Evolutionary conservation across 805 yeast species (phyloP).

Genomic region (Starmerella sirachaensis): DNA sequence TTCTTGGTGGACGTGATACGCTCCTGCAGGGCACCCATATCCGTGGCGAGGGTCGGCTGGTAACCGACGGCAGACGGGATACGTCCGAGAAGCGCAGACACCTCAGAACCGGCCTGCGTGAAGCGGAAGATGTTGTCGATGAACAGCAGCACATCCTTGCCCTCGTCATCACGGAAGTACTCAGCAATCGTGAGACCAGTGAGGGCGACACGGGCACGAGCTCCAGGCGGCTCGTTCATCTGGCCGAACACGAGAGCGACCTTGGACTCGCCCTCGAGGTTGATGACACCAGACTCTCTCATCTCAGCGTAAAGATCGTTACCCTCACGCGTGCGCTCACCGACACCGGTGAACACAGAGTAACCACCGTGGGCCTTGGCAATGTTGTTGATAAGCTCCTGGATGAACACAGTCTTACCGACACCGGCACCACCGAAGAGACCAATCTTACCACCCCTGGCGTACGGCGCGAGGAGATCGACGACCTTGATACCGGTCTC

Average conservation of each 20-base stretch:
- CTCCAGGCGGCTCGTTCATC: constrained; percentile 99
- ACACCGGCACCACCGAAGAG: constrained; percentile 99
- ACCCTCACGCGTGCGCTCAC: constrained; percentile 99
- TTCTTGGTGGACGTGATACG: constrained; percentile 99
- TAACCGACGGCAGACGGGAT: constrained; percentile 99
- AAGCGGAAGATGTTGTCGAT: constrained; percentile 99
- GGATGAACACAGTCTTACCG: constrained; percentile 99
- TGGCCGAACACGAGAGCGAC: constrained; percentile 99
- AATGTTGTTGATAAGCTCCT: constrained; percentile 98
- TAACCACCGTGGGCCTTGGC: constrained; percentile 99
- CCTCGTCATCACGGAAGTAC: constrained; percentile 99
- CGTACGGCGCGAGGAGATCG: constrained; percentile 97
- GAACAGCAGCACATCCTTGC: constrained; percentile 99
- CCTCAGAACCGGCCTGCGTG: constrained; percentile 99
- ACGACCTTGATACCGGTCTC: constrained; percentile 99
- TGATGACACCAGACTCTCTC: constrained; percentile 99
- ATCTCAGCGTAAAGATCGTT: constrained; percentile 99
- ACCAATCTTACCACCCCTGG: constrained; percentile 99
- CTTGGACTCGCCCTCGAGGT: constrained; percentile 98
- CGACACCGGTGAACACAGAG: constrained; percentile 99
- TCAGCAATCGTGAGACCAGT: constrained; percentile 99
- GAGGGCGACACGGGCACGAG: constrained; percentile 99
- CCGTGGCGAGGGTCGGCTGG: constrained; percentile 99
- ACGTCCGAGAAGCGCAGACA: constrained; percentile 99
- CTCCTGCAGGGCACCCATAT: constrained; percentile 99